Evolutionary conservation across 1,284 basidiomycete species (phyloP).

Genomic region (Leccinum olivaceoglutinosum): DNA sequence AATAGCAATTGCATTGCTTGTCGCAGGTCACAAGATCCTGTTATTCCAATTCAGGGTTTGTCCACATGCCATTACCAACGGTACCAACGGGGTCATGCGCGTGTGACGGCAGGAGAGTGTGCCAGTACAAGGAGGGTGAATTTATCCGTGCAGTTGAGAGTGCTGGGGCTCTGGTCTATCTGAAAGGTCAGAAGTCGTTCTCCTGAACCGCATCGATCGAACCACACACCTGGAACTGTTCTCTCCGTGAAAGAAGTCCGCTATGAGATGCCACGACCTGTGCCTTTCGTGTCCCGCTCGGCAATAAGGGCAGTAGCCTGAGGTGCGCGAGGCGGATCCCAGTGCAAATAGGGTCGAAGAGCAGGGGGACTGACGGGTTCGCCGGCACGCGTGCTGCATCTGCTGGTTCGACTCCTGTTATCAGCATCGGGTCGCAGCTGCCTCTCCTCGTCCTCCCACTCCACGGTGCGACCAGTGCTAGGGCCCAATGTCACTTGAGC

Average conservation of each 20-base stretch:
- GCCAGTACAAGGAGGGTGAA: no score
- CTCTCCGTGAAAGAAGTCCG: conserved; percentile 20
- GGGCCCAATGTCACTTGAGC: conserved; percentile 11
- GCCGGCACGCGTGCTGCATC: no score
- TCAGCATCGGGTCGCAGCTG: conserved; percentile 11
- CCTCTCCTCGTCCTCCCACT: conserved; percentile 22
- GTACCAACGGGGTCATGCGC: conserved; percentile 24
- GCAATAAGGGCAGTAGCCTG: conserved; percentile 6
- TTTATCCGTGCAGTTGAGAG: conserved; percentile 2
- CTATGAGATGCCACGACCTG: conserved; percentile 18
- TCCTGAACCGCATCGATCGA: conserved; percentile 19
- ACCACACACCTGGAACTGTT: conserved; percentile 9
- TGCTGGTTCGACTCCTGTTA: conserved; percentile 17
- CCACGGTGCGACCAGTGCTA: conserved; percentile 14
- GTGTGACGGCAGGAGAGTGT: neutral
- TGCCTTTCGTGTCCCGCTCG: conserved; percentile 20
- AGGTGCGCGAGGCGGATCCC: conserved; percentile 13
- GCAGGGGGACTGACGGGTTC: no score
- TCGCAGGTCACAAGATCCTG: conserved; percentile 48
- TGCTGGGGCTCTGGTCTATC: conserved; percentile 21
- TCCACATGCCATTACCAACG: no score
- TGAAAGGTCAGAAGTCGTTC: conserved; percentile 23
- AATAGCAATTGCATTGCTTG: conserved; percentile 58
- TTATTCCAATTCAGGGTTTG: conserved; percentile 37
- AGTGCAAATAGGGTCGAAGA: no score